A percentile compares a stretch with the other conserved stretches of the same genome.
These are phyloP conservation scores for Tolypocladium pustulatum DNA, from an alignment of 2,329 filamentous ascomycete species.

Conservation along the genomic window DNA sequence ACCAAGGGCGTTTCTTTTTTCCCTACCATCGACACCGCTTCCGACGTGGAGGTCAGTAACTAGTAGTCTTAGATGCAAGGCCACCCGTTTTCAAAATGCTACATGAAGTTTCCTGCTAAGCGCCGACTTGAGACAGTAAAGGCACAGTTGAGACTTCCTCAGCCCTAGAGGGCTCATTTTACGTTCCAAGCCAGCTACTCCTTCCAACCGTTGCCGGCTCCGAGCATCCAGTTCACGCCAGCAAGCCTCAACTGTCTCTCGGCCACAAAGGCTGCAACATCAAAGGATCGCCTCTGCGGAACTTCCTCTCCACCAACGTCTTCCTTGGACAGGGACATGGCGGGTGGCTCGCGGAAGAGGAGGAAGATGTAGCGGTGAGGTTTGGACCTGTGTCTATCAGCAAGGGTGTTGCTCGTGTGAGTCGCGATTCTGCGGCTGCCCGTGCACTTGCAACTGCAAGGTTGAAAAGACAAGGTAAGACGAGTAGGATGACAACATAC, in stretches of 20 bases:
- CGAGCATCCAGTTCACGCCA: conserved; percentile 34
- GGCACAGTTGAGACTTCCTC: neutral
- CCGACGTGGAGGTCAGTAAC: neutral
- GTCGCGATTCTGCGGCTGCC: neutral
- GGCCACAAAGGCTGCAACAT: conserved; percentile 25
- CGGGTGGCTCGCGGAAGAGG: conserved; percentile 28
- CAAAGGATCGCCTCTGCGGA: conserved; percentile 31
- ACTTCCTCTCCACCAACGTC: conserved; percentile 38
- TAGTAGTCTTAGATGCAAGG: no score
- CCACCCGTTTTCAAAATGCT: no score
- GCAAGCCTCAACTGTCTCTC: conserved; percentile 27
- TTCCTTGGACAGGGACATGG: conserved; percentile 22
- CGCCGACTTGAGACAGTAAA: no score
- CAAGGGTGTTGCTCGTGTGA: neutral
- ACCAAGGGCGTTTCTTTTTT: neutral
- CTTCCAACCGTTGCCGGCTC: conserved; percentile 32
- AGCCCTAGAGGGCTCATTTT: neutral
- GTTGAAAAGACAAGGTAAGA: neutral
- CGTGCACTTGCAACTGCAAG: neutral
- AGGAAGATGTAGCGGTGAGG: conserved; percentile 37
- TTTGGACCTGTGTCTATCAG: conserved; percentile 23
- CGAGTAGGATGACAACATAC: conserved; percentile 10
- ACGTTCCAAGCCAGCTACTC: conserved; percentile 5
- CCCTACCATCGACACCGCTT: neutral
- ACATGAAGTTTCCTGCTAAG: no score